Conservation (phyloP, 106 monocot species). For the Gastrodia elata region DNA sequence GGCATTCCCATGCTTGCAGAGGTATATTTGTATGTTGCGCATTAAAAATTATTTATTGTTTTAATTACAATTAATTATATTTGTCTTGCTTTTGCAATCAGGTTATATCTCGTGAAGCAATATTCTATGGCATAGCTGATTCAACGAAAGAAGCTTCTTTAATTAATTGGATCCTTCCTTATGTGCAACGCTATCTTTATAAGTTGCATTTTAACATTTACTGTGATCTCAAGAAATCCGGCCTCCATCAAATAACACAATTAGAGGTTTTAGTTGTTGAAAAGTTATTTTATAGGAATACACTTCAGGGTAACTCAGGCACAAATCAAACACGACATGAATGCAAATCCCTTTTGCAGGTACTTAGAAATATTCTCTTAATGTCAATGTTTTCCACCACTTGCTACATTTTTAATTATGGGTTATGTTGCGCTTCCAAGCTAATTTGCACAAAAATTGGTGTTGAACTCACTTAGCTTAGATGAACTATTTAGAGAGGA, state of each 20-base stretch:
- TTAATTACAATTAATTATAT: not conserved
- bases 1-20: conserved; percentile 40
- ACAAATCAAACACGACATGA: conserved; percentile 42
- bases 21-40: conserved; percentile 11
- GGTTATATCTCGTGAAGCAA: conserved; percentile 49
- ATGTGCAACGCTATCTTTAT: conserved; percentile 60
- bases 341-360: conserved; percentile 70
- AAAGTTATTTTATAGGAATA: conserved; percentile 55
- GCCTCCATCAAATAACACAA: conserved; percentile 26
- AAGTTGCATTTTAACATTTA: conserved; percentile 44
- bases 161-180: conserved; percentile 54
- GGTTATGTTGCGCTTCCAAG: too few relatives aligned
- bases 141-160: conserved; percentile 21
- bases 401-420: too few relatives aligned
- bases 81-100: conserved; percentile 2
- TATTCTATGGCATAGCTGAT: conserved; percentile 35
- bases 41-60: not conserved
- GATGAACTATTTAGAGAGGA: too few relatives aligned
- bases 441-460: too few relatives aligned
- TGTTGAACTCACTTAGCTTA: too few relatives aligned
- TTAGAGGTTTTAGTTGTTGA: conserved; percentile 50
- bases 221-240: conserved; percentile 28
- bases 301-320: conserved; percentile 27
- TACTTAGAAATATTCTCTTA: too few relatives aligned
- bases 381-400: too few relatives aligned